Evolutionary conservation across 805 yeast genomes (phyloP).

Genomic region (Tetrapisispora phaffii): DNA sequence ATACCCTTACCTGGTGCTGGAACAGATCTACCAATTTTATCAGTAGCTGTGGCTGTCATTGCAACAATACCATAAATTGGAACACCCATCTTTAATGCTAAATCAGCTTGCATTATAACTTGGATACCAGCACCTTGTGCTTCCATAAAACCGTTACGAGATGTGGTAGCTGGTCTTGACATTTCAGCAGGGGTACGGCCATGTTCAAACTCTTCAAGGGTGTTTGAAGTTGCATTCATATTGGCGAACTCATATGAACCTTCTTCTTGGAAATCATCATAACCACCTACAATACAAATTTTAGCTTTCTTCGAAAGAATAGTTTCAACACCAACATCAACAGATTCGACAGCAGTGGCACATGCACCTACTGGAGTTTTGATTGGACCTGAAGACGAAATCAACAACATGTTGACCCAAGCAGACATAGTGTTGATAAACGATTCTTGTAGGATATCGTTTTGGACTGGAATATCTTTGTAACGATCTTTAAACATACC

Average conservation of each 20-base stretch:
- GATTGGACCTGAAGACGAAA: slow-evolving; percentile 96
- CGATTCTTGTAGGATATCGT: slow-evolving; percentile 94
- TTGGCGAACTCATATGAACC: slow-evolving; percentile 96
- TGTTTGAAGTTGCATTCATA: slow-evolving; percentile 96
- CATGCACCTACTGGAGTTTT: slow-evolving; percentile 99
- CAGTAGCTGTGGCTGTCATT: slow-evolving; percentile 92
- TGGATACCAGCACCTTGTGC: slow-evolving; percentile 99
- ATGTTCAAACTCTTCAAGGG: slow-evolving; percentile 76
- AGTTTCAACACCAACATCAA: slow-evolving; percentile 92
- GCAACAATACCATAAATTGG: slow-evolving; percentile 96
- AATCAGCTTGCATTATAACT: slow-evolving; percentile 87
- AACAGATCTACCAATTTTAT: slow-evolving; percentile 96
- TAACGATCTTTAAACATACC: slow-evolving; percentile 97
- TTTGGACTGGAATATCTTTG: slow-evolving; percentile 89
- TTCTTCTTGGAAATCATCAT: slow-evolving; percentile 98
- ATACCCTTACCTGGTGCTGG: slow-evolving; percentile 99
- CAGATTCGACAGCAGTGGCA: slow-evolving; percentile 97
- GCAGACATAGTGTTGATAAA: slow-evolving; percentile 99
- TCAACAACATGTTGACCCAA: slow-evolving; percentile 96
- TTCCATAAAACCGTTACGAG: slow-evolving; percentile 98
- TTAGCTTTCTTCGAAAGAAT: slow-evolving; percentile 90
- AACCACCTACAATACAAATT: slow-evolving; percentile 96
- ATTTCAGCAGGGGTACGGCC: slow-evolving; percentile 98
- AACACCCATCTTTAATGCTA: slow-evolving; percentile 96
- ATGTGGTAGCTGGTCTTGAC: slow-evolving; percentile 96